Evolutionary conservation across 257 asterid genomes (phyloP).

Genomic region (Petrea volubilis): DNA sequence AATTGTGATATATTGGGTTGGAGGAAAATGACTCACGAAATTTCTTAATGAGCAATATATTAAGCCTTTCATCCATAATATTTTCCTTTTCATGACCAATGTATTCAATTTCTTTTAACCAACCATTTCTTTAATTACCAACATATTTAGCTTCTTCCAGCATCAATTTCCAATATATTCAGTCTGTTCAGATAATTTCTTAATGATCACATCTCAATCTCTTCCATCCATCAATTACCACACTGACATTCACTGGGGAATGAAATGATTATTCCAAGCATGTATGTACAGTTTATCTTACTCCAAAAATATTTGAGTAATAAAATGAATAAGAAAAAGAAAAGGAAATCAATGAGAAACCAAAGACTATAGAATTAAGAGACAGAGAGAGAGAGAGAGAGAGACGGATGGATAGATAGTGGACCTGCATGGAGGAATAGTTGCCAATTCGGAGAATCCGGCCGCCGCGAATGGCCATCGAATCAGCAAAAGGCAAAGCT

Average conservation of each 20-base stretch:
- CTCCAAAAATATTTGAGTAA: background rate
- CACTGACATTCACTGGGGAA: background rate
- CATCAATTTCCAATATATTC: background rate
- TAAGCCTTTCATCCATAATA: background rate
- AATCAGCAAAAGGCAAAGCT: slow-evolving; percentile 65
- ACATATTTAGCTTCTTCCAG: no score
- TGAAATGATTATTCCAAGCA: background rate
- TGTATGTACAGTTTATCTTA: background rate
- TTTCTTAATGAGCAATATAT: background rate
- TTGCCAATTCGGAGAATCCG: slow-evolving; percentile 64
- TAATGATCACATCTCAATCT: background rate
- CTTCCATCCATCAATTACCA: background rate
- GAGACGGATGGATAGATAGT: background rate
- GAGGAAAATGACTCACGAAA: background rate
- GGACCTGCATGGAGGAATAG: slow-evolving; percentile 57
- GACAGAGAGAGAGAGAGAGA: background rate
- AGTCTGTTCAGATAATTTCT: background rate
- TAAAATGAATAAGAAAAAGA: background rate
- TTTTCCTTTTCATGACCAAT: background rate
- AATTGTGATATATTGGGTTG: no score
- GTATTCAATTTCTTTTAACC: background rate
- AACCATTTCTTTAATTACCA: background rate
- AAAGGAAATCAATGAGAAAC: background rate
- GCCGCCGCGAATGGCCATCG: slow-evolving; percentile 71
- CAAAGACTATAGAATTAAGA: background rate